phyloP scores from a whole-genome alignment of 176 grass and related monocot genomes.

The Juncus inflexus region DNA sequence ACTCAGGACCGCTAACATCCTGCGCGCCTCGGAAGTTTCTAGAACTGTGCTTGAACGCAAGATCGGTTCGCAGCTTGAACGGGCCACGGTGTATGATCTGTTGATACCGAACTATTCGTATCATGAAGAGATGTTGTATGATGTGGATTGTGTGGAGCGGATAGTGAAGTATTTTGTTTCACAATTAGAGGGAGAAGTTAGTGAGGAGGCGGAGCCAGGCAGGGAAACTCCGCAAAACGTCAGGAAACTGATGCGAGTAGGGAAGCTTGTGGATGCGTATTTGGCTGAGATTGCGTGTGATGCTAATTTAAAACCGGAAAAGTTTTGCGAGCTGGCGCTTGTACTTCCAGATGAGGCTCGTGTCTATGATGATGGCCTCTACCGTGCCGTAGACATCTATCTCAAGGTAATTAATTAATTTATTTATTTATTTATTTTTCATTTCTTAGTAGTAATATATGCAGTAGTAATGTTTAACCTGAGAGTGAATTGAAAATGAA shows the following conservation, averaged over 20 bases:
- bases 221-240: conserved; percentile 22
- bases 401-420: conserved; percentile 49
- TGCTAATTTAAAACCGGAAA: conserved; percentile 61
- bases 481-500: neutral
- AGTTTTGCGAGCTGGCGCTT: conserved; percentile 68
- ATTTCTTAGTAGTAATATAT: too few relatives aligned
- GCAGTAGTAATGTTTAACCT: conserved; percentile 12
- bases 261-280: conserved; percentile 81
- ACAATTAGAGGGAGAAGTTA: conserved; percentile 17
- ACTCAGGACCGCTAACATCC: conserved; percentile 64
- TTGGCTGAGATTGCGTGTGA: conserved; percentile 82
- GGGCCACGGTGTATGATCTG: conserved; percentile 65
- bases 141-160: conserved; percentile 74
- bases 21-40: conserved; percentile 45
- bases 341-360: conserved; percentile 65
- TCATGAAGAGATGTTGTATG: conserved; percentile 66
- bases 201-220: conserved; percentile 22
- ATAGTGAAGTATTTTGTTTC: conserved; percentile 56
- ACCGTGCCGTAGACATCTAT: conserved; percentile 83
- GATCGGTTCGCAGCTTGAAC: conserved; percentile 60
- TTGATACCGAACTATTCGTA: conserved; percentile 82
- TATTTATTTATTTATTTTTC: too few relatives aligned
- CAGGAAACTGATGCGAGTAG: conserved; percentile 46
- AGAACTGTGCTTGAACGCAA: conserved; percentile 52
- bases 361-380: conserved; percentile 78